These are phyloP conservation scores for Clavispora phyllophila DNA, from an alignment of 805 yeast species.

Conservation along the genomic window DNA sequence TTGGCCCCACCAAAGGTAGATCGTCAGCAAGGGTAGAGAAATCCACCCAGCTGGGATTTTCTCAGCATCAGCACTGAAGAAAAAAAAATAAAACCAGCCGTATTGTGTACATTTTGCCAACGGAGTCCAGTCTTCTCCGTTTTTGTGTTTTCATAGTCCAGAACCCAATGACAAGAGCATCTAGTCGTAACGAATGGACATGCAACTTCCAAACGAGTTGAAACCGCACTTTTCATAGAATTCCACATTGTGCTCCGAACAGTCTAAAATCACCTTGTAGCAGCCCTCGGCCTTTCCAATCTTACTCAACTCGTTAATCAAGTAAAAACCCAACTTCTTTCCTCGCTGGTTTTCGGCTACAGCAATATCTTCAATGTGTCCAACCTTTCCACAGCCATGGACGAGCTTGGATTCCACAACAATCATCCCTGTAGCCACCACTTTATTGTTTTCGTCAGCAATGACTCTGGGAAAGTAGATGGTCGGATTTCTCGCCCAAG, in stretches of 20 bases:
- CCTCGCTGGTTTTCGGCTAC: slow-evolving; percentile 77
- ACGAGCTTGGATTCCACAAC: slow-evolving; percentile 77
- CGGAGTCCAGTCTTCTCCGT: too few relatives aligned
- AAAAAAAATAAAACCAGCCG: too few relatives aligned
- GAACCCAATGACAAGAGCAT: too few relatives aligned
- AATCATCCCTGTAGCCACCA: slow-evolving; percentile 83
- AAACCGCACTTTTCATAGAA: slow-evolving; percentile 90
- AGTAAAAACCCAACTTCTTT: slow-evolving; percentile 62
- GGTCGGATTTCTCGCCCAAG: slow-evolving; percentile 52
- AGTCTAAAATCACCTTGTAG: slow-evolving; percentile 86
- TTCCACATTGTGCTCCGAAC: slow-evolving; percentile 73
- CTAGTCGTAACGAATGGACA: slow-evolving; percentile 46
- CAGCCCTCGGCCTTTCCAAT: slow-evolving; percentile 62
- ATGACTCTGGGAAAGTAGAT: slow-evolving; percentile 71
- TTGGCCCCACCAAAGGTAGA: too few relatives aligned
- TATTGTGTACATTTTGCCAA: too few relatives aligned
- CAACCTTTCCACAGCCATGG: slow-evolving; percentile 79
- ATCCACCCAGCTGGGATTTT: too few relatives aligned
- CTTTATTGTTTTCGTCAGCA: slow-evolving; percentile 40
- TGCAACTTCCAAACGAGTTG: slow-evolving; percentile 59
- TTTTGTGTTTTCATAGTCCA: too few relatives aligned
- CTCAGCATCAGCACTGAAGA: too few relatives aligned
- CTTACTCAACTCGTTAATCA: slow-evolving; percentile 58
- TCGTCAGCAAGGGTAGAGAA: too few relatives aligned
- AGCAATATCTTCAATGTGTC: slow-evolving; percentile 94